Evolutionary conservation across 768 basidiomycete species (phyloP).

Genomic region (Porpolomopsis calyptriformis): DNA sequence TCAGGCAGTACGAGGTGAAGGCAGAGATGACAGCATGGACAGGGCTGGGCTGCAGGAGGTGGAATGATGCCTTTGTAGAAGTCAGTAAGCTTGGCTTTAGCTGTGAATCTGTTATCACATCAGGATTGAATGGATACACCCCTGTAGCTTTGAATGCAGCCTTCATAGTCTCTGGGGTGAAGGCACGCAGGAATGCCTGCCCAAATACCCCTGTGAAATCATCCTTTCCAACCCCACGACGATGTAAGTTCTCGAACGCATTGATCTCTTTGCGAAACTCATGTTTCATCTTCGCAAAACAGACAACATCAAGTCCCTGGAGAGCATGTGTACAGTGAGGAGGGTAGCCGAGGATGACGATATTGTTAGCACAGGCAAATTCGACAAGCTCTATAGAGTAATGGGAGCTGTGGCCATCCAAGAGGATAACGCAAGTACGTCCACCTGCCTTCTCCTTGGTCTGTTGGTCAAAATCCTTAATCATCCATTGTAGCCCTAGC

Average conservation of each 20-base stretch:
- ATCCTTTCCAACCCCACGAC: constrained; percentile 10
- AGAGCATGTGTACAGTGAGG: constrained; percentile 31
- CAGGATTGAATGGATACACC: constrained; percentile 14
- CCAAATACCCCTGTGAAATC: constrained; percentile 15
- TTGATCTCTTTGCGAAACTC: not conserved
- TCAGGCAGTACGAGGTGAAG: not conserved
- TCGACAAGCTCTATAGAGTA: constrained; percentile 23
- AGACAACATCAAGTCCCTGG: constrained; percentile 36
- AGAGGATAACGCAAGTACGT: constrained; percentile 19
- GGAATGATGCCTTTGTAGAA: constrained; percentile 10
- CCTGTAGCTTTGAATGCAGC: constrained; percentile 17
- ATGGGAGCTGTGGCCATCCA: constrained; percentile 37
- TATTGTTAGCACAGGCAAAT: constrained; percentile 25
- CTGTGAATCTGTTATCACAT: constrained; percentile 13
- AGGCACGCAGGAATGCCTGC: constrained; percentile 5
- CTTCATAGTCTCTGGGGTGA: constrained; percentile 7
- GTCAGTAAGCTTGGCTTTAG: constrained; percentile 16
- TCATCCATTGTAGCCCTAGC: constrained; percentile 20
- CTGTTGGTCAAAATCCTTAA: constrained; percentile 23
- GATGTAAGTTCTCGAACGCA: not conserved
- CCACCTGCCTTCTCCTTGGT: constrained; percentile 27
- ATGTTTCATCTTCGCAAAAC: constrained; percentile 30
- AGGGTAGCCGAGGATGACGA: constrained; percentile 29
- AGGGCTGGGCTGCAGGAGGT: constrained; percentile 17
- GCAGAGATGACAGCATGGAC: constrained; percentile 12